Evolutionary conservation across 352 stramenopile species (phyloP), one percentile per base, ranked within the genome.

Genomic region (Phytopythium aichiense): DNA sequence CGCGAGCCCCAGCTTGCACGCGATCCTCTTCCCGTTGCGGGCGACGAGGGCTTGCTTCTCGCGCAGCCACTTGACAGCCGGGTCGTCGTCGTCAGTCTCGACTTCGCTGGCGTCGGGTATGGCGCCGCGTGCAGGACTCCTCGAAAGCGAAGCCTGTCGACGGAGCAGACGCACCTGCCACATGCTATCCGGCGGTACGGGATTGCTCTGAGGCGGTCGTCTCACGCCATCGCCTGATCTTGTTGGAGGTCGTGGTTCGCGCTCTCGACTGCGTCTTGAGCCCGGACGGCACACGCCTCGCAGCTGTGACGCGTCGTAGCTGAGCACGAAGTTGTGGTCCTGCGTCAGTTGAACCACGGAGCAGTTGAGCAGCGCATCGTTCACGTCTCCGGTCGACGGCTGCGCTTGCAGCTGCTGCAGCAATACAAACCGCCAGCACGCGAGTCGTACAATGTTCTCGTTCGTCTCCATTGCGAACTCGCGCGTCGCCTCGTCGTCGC

Each of bases 391-490:
- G 0, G 43, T 28, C 1, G 22, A 16, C 7, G 23, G 38, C 9
- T 42, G 31, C 5, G 43, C 16, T 20, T 57, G 16, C 16, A 7
- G 23, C 16, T 31, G 28, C 22, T 65, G 40, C 0, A 59, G 58
- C 3, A 67, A 11, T 8, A 40, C 56, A 58, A 88, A 79, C 20
- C 64, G 63, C 81, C 81, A 91, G 30, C 71, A 68, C 18, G 81
- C 81, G 15, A 91, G 72, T 2, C 72, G 73, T 60, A 88, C 45
- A 13, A 84, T 64, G 15, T 56, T 66, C 42, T 81, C 71, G 55
- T 91, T 91, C 20, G 77, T 87, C 71, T 91, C 81, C 13, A 76
- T 56, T 3, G 77, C 64, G 63, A 78, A 87, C 67, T 88, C 81
- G 11, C 79, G 79, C 23, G 81, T 91, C 28, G 77, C 77, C 1